These are phyloP conservation scores for Pythium aristosporum DNA, from an alignment of 352 stramenopile genomes.

Conservation along the genomic window DNA sequence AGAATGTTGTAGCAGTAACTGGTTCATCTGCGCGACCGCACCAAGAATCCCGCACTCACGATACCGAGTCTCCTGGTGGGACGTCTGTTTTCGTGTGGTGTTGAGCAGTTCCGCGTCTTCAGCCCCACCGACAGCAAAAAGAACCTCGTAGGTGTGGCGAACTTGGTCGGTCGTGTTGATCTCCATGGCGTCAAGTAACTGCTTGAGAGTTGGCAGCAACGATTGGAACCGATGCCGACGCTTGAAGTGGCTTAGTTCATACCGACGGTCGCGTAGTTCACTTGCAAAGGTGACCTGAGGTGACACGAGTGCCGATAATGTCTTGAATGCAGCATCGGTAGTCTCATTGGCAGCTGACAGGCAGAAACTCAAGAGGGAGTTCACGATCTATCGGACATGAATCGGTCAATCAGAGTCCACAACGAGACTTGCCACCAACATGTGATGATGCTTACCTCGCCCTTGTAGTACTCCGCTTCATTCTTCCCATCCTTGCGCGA, in stretches of 20 bases:
- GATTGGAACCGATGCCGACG: slow-evolving; percentile 30
- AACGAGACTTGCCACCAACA: background rate
- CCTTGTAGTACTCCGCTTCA: slow-evolving; percentile 44
- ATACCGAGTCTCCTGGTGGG: slow-evolving; percentile 55
- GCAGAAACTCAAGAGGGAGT: slow-evolving; percentile 34
- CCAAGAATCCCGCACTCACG: slow-evolving; percentile 50
- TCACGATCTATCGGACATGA: slow-evolving; percentile 34
- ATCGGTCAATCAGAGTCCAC: background rate
- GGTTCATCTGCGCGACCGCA: slow-evolving; percentile 36
- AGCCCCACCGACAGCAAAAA: slow-evolving; percentile 44
- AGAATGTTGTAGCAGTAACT: slow-evolving; percentile 29
- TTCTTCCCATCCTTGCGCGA: slow-evolving; percentile 18
- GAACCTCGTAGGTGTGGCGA: slow-evolving; percentile 51
- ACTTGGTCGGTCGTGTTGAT: slow-evolving; percentile 35
- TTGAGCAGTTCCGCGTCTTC: slow-evolving; percentile 56
- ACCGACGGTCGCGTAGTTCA: slow-evolving; percentile 18
- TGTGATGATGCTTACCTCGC: slow-evolving; percentile 34
- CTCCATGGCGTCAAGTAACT: slow-evolving; percentile 57
- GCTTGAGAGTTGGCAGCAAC: slow-evolving; percentile 49
- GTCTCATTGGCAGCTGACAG: slow-evolving; percentile 30
- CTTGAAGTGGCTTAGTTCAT: slow-evolving; percentile 24
- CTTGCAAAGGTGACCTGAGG: slow-evolving; percentile 26
- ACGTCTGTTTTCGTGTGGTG: slow-evolving; percentile 50
- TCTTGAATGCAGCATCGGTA: slow-evolving; percentile 39
- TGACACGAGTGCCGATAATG: slow-evolving; percentile 34